A percentile compares a stretch with the other conserved stretches of the same genome.
Conservation (phyloP, 768 basidiomycete genomes). For the Suillus paluster region DNA sequence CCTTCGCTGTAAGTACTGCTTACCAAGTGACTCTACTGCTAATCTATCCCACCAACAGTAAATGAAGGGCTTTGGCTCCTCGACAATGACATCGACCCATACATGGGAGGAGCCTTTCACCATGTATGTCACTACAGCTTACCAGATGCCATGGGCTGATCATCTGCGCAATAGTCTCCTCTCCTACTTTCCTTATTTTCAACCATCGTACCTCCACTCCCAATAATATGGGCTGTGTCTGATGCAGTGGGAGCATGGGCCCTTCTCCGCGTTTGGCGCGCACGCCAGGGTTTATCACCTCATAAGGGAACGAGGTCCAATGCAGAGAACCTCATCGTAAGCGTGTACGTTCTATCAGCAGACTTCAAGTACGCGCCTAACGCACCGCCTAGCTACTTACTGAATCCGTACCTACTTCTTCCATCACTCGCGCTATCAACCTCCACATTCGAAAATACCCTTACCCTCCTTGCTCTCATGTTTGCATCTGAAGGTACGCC, state of each 20-base stretch:
- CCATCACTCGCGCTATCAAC: constrained; percentile 84
- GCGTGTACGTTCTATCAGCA: not conserved
- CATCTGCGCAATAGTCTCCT: constrained; percentile 63
- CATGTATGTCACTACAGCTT: constrained; percentile 59
- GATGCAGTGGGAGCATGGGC: constrained; percentile 75
- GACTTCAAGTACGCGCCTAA: constrained; percentile 12
- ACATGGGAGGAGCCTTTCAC: constrained; percentile 82
- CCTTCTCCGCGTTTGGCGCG: constrained; percentile 68
- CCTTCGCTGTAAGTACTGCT: constrained; percentile 71
- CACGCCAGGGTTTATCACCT: constrained; percentile 66
- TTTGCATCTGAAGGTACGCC: constrained; percentile 68
- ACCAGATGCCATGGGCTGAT: constrained; percentile 1
- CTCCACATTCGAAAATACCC: constrained; percentile 78
- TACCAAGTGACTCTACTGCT: not conserved
- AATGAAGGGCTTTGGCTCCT: constrained; percentile 89
- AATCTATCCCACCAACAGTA: constrained; percentile 52
- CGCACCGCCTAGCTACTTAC: constrained; percentile 62
- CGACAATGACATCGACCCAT: constrained; percentile 79
- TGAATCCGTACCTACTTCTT: constrained; percentile 88
- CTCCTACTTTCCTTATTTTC: constrained; percentile 79
- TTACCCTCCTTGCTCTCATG: constrained; percentile 68
- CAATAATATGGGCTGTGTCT: constrained; percentile 69
- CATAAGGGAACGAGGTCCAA: not conserved
- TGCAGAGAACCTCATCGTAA: constrained; percentile 8
- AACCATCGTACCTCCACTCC: constrained; percentile 62